A percentile compares a stretch with the other conserved stretches of the same genome.
Conservation (phyloP, 2,329 filamentous ascomycete genomes). For the Calycina herbarum region DNA sequence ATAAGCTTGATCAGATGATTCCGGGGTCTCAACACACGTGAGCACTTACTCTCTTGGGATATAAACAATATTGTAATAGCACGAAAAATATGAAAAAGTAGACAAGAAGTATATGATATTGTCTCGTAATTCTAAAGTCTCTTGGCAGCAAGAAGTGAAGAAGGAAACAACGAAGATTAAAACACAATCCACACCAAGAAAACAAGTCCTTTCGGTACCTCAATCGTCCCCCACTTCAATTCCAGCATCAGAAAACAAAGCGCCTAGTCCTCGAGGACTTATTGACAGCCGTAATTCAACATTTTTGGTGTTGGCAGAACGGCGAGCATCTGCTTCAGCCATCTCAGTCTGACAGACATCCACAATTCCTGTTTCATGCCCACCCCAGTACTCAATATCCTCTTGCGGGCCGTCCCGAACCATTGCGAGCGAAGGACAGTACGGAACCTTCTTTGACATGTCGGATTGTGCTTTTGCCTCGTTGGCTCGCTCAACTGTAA, state of each 20-base stretch:
- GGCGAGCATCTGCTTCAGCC: slow-evolving; percentile 3
- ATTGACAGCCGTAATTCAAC: not conserved
- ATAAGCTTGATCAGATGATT: not conserved
- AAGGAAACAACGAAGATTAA: not conserved
- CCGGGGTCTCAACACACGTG: not conserved
- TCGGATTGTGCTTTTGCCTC: slow-evolving; percentile 11
- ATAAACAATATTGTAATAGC: not conserved
- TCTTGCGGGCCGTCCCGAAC: slow-evolving; percentile 11
- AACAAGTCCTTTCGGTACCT: not conserved
- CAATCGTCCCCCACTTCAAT: not conserved
- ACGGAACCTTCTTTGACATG: slow-evolving; percentile 7
- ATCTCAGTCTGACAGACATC: slow-evolving; percentile 11
- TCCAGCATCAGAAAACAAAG: slow-evolving; percentile 4
- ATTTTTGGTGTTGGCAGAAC: not conserved
- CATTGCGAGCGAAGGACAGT: slow-evolving; percentile 12
- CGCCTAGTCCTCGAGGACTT: not conserved
- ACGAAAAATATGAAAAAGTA: not conserved
- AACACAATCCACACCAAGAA: not conserved
- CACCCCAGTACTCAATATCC: slow-evolving; percentile 18
- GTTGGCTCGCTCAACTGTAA: slow-evolving; percentile 20
- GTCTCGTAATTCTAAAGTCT: not conserved
- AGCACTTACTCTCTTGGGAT: not conserved
- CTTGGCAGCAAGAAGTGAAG: not conserved
- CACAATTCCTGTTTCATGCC: slow-evolving; percentile 15
- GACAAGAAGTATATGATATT: not conserved